These are phyloP conservation scores for Penicillium psychrosexuale DNA, from an alignment of 2,329 filamentous ascomycete species.

Conservation along the genomic window DNA sequence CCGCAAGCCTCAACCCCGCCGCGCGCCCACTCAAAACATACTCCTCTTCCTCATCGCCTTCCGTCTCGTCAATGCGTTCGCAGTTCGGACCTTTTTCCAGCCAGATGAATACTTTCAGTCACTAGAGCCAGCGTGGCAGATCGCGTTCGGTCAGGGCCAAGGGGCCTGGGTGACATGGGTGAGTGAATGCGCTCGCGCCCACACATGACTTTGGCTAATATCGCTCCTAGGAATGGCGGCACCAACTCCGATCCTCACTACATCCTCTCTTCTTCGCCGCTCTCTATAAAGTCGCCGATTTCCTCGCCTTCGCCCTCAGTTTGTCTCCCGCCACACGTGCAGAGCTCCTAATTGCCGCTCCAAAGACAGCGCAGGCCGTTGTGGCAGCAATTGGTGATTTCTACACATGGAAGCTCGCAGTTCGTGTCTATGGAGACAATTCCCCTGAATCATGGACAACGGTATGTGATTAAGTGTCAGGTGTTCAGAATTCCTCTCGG, in stretches of 20 bases:
- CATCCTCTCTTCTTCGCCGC: constrained; percentile 84
- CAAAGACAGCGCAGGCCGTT: constrained; percentile 71
- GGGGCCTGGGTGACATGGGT: constrained; percentile 97
- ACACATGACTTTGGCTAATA: constrained; percentile 1
- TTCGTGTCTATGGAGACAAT: constrained; percentile 67
- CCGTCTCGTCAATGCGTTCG: constrained; percentile 75
- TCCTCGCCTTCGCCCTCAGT: constrained; percentile 54
- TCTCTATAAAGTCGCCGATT: constrained; percentile 64
- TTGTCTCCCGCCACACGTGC: constrained; percentile 57
- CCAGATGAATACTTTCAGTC: constrained; percentile 97
- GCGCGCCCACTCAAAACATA: constrained; percentile 22
- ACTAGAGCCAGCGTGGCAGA: constrained; percentile 87
- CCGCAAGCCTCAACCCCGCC: constrained; percentile 9
- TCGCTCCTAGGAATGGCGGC: constrained; percentile 75
- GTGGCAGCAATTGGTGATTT: constrained; percentile 78
- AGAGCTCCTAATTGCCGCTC: constrained; percentile 66
- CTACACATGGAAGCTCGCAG: constrained; percentile 81
- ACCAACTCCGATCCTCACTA: constrained; percentile 81
- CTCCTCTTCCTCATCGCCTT: constrained; percentile 57
- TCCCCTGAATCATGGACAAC: constrained; percentile 62
- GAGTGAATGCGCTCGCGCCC: constrained; percentile 33
- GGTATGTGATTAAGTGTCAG: constrained; percentile 47
- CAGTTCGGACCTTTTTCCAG: constrained; percentile 87
- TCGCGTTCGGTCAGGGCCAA: constrained; percentile 72
- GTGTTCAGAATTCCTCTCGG: background rate